These are phyloP conservation scores for Dothideomycetes sp. DNA, from an alignment of 2,329 filamentous ascomycete genomes.

Conservation along the genomic window DNA sequence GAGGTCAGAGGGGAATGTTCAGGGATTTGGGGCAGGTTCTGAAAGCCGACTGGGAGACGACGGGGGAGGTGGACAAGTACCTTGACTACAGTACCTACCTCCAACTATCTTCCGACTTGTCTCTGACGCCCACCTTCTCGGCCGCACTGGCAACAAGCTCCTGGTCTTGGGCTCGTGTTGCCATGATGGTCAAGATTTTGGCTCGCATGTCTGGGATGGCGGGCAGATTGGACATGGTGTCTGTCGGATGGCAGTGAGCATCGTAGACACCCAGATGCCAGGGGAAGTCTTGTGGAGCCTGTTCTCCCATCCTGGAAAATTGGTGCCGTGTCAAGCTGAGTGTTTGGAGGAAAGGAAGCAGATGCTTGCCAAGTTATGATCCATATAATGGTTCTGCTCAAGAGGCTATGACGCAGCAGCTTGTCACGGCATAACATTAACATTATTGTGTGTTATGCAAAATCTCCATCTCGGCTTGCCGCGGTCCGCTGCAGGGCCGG, in stretches of 20 bases:
- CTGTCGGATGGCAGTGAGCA: constrained; percentile 77
- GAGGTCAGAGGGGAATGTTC: too few relatives aligned
- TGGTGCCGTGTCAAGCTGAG: too few relatives aligned
- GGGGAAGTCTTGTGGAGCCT: constrained; percentile 39
- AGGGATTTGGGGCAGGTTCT: too few relatives aligned
- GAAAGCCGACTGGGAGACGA: too few relatives aligned
- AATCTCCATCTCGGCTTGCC: too few relatives aligned
- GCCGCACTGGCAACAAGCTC: constrained; percentile 58
- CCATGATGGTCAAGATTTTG: constrained; percentile 62
- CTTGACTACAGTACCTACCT: constrained; percentile 23
- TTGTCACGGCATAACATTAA: too few relatives aligned
- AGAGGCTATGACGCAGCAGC: too few relatives aligned
- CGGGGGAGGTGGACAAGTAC: background rate
- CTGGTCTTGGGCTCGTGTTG: constrained; percentile 67
- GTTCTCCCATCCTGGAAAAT: constrained; percentile 17
- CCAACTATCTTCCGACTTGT: constrained; percentile 19
- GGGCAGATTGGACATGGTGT: constrained; percentile 56
- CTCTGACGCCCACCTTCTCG: constrained; percentile 41
- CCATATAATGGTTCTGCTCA: too few relatives aligned
- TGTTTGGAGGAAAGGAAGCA: background rate
- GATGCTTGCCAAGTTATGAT: background rate
- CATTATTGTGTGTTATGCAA: too few relatives aligned
- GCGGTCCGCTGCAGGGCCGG: background rate
- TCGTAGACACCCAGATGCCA: constrained; percentile 67
- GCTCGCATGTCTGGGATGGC: constrained; percentile 57